Evolutionary conservation across 2,329 filamentous ascomycete genomes (phyloP).

Genomic region (Paradendryphiella salina): DNA sequence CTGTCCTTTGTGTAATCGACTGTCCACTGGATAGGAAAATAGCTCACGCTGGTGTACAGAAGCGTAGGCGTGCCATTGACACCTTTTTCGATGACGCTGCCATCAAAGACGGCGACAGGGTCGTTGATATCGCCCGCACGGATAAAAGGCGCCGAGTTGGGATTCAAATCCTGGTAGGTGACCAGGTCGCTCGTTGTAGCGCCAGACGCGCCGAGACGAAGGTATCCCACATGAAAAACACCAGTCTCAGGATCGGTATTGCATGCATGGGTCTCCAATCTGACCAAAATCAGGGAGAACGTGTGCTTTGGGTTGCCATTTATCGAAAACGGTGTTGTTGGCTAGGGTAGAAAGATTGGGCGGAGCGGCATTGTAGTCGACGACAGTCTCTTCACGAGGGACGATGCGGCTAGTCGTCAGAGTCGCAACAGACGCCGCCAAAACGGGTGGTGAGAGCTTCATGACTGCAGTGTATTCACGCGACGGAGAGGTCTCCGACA

Average conservation of each 20-base stretch:
- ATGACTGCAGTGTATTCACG: not conserved
- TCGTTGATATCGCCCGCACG: conserved; percentile 50
- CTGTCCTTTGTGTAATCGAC: conserved; percentile 52
- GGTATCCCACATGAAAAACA: conserved; percentile 52
- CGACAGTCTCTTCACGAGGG: conserved; percentile 9
- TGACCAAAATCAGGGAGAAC: conserved; percentile 48
- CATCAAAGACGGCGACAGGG: conserved; percentile 53
- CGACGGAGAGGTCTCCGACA: not conserved
- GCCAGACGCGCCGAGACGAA: conserved; percentile 43
- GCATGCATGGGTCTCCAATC: conserved; percentile 53
- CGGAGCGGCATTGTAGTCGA: conserved; percentile 24
- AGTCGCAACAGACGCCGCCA: conserved; percentile 5
- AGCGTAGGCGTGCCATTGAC: conserved; percentile 52
- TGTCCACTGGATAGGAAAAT: conserved; percentile 53
- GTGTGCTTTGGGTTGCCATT: conserved; percentile 47
- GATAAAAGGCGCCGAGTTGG: conserved; percentile 36
- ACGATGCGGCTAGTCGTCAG: conserved; percentile 8
- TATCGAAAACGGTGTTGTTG: conserved; percentile 21
- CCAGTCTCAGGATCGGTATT: conserved; percentile 52
- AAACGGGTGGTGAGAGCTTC: conserved; percentile 5
- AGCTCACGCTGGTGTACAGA: conserved; percentile 52
- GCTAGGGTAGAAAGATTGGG: conserved; percentile 25
- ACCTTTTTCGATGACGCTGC: conserved; percentile 50
- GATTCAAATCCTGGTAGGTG: conserved; percentile 47
- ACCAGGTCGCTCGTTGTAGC: conserved; percentile 50